Conservation (phyloP, 2,329 filamentous ascomycete species). For the Trichoderma sp. region DNA sequence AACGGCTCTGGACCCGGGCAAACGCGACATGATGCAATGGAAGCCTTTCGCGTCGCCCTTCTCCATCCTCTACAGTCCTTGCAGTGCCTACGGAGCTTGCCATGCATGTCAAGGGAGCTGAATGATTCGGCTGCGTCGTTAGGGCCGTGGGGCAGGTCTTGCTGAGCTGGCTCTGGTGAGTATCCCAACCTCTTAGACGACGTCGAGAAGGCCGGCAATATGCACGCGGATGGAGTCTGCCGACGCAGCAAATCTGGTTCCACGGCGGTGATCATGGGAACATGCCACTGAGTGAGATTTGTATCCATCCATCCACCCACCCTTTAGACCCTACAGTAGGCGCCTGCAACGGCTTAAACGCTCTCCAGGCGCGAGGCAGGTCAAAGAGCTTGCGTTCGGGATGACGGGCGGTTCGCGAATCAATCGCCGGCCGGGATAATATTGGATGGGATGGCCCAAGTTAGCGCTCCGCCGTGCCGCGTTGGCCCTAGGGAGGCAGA, state of each 20-base stretch:
- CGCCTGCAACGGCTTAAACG: neutral
- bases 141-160: slow-evolving; percentile 18
- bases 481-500: neutral
- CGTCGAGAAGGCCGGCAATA: slow-evolving; percentile 4
- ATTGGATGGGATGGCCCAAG: slow-evolving; percentile 18
- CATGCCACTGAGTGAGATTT: slow-evolving; percentile 16
- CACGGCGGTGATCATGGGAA: slow-evolving; percentile 23
- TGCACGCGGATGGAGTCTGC: slow-evolving; percentile 18
- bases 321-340: neutral
- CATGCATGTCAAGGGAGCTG: slow-evolving; percentile 21
- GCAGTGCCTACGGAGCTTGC: neutral
- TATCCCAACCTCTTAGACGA: slow-evolving; percentile 21
- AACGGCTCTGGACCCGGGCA: neutral
- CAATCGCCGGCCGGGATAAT: slow-evolving; percentile 13
- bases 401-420: slow-evolving; percentile 22
- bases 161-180: slow-evolving; percentile 17
- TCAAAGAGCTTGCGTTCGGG: slow-evolving; percentile 21
- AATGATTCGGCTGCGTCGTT: slow-evolving; percentile 22
- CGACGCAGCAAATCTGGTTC: slow-evolving; percentile 14
- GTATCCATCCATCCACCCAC: neutral
- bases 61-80: neutral
- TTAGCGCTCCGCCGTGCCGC: neutral
- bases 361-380: neutral
- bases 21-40: neutral
- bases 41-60: neutral